phyloP scores from a whole-genome alignment of 2,329 filamentous ascomycete genomes.

The Gnomoniopsis smithogilvyi region DNA sequence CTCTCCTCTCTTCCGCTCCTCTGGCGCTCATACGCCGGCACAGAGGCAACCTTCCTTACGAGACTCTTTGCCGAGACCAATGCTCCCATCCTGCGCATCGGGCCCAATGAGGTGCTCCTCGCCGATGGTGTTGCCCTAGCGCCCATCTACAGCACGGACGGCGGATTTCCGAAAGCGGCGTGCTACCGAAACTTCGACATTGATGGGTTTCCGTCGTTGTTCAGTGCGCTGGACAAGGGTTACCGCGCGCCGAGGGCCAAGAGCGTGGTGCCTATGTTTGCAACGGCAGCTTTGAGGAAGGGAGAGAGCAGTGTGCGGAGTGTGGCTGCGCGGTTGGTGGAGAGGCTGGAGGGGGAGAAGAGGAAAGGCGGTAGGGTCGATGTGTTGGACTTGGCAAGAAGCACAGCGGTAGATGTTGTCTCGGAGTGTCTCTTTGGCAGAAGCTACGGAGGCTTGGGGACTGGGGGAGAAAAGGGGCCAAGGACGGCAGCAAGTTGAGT shows the following conservation, averaged over 20 bases:
- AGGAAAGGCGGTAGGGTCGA: constrained; percentile 34
- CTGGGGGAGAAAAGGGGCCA: neutral
- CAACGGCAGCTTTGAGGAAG: constrained; percentile 28
- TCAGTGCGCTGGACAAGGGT: constrained; percentile 40
- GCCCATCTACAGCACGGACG: constrained; percentile 47
- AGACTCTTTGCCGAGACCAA: neutral
- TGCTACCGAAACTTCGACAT: constrained; percentile 56
- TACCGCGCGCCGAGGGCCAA: constrained; percentile 43
- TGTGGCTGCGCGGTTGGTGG: constrained; percentile 32
- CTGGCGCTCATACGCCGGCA: constrained; percentile 8
- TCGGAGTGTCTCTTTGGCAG: constrained; percentile 50
- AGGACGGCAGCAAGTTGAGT: neutral
- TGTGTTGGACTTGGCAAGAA: constrained; percentile 45
- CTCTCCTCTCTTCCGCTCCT: neutral
- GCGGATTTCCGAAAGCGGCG: constrained; percentile 49
- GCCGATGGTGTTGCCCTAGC: constrained; percentile 41
- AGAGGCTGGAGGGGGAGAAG: constrained; percentile 32
- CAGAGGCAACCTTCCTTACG: constrained; percentile 7
- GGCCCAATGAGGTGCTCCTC: constrained; percentile 37
- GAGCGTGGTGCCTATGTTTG: constrained; percentile 47
- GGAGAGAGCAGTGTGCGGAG: constrained; percentile 30
- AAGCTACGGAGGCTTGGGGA: constrained; percentile 33
- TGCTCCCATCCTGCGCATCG: constrained; percentile 31
- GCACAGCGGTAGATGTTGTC: constrained; percentile 51
- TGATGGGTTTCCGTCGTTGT: constrained; percentile 52